These are phyloP conservation scores for Fusarium heterosporum DNA, from an alignment of 2,329 filamentous ascomycete species.

Conservation along the genomic window DNA sequence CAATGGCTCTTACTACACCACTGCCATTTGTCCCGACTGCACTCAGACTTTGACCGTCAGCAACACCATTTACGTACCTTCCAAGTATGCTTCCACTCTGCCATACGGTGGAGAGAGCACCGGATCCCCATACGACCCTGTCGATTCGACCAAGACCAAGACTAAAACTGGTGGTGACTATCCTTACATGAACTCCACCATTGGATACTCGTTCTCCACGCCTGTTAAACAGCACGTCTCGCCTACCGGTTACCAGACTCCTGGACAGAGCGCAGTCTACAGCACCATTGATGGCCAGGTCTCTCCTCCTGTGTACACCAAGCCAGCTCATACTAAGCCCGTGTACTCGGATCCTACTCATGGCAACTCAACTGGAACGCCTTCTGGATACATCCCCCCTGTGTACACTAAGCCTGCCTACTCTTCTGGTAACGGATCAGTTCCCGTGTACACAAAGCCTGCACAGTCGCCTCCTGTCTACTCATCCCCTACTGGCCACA, in stretches of 20 bases:
- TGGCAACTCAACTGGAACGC: conserved; percentile 28
- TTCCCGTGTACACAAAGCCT: conserved; percentile 18
- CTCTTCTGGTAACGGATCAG: conserved; percentile 19
- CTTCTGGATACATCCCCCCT: conserved; percentile 22
- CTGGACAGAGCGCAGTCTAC: conserved; percentile 18
- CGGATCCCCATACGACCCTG: conserved; percentile 15
- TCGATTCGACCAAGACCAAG: conserved; percentile 20
- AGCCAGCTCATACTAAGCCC: conserved; percentile 22
- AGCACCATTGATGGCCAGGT: conserved; percentile 15
- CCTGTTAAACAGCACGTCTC: conserved; percentile 15
- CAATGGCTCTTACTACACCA: conserved; percentile 36
- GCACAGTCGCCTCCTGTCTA: conserved; percentile 14
- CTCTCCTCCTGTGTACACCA: conserved; percentile 27
- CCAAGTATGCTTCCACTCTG: conserved; percentile 25
- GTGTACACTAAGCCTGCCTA: conserved; percentile 24
- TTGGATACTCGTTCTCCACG: conserved; percentile 20
- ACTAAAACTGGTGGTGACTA: conserved; percentile 21
- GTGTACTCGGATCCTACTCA: conserved; percentile 21
- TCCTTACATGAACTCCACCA: conserved; percentile 37
- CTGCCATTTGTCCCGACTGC: conserved; percentile 26
- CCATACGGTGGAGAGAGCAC: conserved; percentile 27
- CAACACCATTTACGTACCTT: conserved; percentile 23
- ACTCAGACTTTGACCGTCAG: conserved; percentile 21
- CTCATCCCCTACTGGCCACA: not conserved
- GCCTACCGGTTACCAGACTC: conserved; percentile 5